Evolutionary conservation across 805 yeast genomes (phyloP), one percentile per base, ranked within the genome.

Genomic region (Yarrowia keelungensis): DNA sequence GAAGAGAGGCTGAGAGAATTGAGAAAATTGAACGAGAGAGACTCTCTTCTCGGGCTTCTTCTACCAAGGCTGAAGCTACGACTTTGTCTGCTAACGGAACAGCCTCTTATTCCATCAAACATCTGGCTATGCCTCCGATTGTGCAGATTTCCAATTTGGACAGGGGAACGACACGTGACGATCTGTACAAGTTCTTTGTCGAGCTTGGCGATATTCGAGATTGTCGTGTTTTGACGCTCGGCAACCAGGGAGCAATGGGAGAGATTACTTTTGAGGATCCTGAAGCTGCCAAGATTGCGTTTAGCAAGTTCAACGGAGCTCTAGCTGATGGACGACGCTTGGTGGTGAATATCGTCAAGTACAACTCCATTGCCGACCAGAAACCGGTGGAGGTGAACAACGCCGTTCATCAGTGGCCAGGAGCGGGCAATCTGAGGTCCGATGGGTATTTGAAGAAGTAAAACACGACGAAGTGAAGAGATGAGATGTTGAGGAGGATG

Each of bases 281-380:
- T 1, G 71, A 72, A 0, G 72, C 72, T 14, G 73, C 84, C 36
- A 72, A 74, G 12, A 69, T 65, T 2, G 82, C 82, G 0, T 74
- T 74, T 16, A 70, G 71, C 19, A 70, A 74, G 46, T 76, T 84
- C 42, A 76, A 85, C 69, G 81, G 81, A 8, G 83, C 82, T 1
- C 70, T 77, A n/a, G 86, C 86, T 12, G 86, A 85, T 72, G 85
- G 85, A 14, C 75, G 83, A 61, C 76, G 76, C 1, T 70, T 84
- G 10, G 73, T 74, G 49, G 82, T 80, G 1, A 74, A 73, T 22
- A 75, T 81, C 15, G 74, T 70, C 42, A 69, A 71, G 54, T 64
- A 69, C 38, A 70, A 70, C 66, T 59, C 67, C 36, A 72, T 74
- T 10, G 67, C 67, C n/a, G 56, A 47, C 2, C 36, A 19, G 32